phyloP scores from a whole-genome alignment of 208 protist genomes.

The Angomonas deanei region DNA sequence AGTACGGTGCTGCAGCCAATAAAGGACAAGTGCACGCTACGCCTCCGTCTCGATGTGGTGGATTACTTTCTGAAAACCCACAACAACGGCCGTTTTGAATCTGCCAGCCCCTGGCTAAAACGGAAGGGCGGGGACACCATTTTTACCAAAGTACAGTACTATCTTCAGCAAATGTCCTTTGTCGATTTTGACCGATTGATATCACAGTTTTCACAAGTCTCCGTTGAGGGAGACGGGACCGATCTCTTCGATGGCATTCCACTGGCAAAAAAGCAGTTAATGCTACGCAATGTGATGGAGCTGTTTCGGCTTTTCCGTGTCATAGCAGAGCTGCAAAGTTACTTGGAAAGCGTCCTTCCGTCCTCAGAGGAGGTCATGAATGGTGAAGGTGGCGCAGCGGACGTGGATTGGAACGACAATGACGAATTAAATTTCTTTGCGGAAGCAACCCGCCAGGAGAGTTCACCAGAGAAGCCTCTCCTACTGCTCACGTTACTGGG shows the following conservation, averaged over 20 bases:
- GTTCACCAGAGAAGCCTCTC: background rate
- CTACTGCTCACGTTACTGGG: background rate
- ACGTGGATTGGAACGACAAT: background rate
- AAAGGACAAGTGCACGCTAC: background rate
- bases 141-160: background rate
- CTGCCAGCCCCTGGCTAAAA: too few species aligned
- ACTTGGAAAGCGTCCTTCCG: background rate
- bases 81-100: too few species aligned
- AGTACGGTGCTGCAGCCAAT: background rate
- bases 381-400: too few species aligned
- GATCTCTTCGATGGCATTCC: background rate
- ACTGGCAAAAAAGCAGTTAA: background rate
- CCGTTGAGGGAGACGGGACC: background rate
- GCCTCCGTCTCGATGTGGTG: background rate
- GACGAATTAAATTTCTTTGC: background rate
- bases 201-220: background rate
- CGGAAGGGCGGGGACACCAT: background rate
- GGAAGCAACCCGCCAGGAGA: background rate
- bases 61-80: background rate
- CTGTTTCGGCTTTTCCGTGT: background rate
- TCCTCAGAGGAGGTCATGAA: background rate
- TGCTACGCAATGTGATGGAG: background rate
- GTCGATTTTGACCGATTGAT: background rate
- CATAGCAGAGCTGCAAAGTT: background rate
- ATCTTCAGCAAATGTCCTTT: background rate